Evolutionary conservation across 179 eudicot species (phyloP), one percentile per base, ranked within the genome.

Genomic region (Beta lomatogona): DNA sequence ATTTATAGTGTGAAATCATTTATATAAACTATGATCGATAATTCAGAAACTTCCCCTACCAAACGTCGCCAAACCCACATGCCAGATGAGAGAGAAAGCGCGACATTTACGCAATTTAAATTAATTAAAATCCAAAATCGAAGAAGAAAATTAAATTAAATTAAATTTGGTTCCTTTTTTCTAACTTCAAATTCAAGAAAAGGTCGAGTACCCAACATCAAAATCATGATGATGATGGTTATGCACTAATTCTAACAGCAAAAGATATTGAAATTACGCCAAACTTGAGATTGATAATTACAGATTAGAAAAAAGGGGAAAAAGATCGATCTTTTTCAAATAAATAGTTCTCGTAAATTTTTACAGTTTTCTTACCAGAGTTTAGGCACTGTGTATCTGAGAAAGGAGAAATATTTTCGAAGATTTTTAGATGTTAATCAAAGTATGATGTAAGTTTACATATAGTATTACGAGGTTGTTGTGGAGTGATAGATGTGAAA

Each of bases 31-130:
- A 78, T 75, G 81, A 79, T 85, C 83, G 19, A 71, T 73, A 60
- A 75, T 45, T 54, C 44, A 76, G 82, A 80, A 80, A 77, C 69
- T 84, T 88, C 73, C 79, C 53, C 82, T 73, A 82, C 83, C 85
- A 83, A 77, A 83, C 85, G 77, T 72, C 58, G 73, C 85, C 71
- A 82, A 87, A 85, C 82, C 77, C 88, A 80, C 86, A 70, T 77
- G 87, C 63, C 59, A 82, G 55, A 74, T 57, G 67, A 74, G 80
- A 83, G 73, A 79, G 87, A 84, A 83, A 67, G 75, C 78, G 74
- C 83, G 82, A 78, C 18, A 66, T 83, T 84, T 83, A 85, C 86
- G 90, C 89, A 70, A 87, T 78, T 78, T 73, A 57, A 75, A 79
- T 77, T 61, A 25, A 10, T 45, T 22, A 22, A 28, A 53, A 45